A percentile compares a stretch with the other conserved stretches of the same genome.
phyloP scores from a whole-genome alignment of 2,329 filamentous ascomycete genomes.

The Cadophora malorum region DNA sequence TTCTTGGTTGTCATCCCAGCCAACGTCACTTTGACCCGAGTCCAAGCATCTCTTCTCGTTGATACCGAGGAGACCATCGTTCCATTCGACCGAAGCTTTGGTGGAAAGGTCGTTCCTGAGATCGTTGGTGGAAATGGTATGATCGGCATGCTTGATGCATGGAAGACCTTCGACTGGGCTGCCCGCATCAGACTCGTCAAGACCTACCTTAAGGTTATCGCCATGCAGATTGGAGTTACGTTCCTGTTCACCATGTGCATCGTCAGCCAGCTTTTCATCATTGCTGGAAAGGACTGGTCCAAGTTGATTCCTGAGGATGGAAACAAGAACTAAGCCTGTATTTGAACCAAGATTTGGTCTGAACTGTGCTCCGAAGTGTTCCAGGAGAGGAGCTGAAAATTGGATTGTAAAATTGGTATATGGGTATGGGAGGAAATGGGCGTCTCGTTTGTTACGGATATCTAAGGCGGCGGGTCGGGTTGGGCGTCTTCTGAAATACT shows the following conservation, averaged over 20 bases:
- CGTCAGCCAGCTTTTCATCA: constrained; percentile 58
- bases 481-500: not conserved
- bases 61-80: constrained; percentile 84
- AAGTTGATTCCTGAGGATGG: constrained; percentile 30
- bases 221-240: constrained; percentile 57
- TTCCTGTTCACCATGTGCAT: constrained; percentile 57
- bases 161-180: constrained; percentile 76
- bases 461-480: not conserved
- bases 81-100: constrained; percentile 87
- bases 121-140: constrained; percentile 76
- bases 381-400: not conserved
- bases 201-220: constrained; percentile 75
- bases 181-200: constrained; percentile 77
- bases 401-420: constrained; percentile 5
- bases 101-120: constrained; percentile 75
- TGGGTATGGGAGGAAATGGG: not conserved
- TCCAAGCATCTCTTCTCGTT: constrained; percentile 86
- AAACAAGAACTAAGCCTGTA: constrained; percentile 5
- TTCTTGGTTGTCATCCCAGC: constrained; percentile 76
- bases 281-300: constrained; percentile 47
- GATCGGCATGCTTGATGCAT: constrained; percentile 76
- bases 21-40: constrained; percentile 76
- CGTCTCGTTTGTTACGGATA: constrained; percentile 10
- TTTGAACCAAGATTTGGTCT: not conserved
- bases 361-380: too few relatives aligned